Conservation (phyloP, 768 basidiomycete species). For the Lactarius indigo region DNA sequence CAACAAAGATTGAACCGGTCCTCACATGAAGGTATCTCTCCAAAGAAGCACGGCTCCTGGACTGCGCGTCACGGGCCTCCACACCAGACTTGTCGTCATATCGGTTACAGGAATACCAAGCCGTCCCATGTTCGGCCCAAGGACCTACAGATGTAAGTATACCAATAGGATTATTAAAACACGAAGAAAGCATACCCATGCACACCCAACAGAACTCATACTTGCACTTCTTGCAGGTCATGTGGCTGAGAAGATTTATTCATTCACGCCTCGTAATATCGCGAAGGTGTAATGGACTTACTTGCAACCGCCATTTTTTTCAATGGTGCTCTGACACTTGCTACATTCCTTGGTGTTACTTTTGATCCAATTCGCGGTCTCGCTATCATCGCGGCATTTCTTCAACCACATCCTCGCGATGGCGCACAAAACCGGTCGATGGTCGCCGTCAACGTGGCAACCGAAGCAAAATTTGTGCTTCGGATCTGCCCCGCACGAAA, state of each 20-base stretch:
- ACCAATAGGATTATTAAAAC: constrained; percentile 33
- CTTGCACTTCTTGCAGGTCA: constrained; percentile 99
- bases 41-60: constrained; percentile 81
- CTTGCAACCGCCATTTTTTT: constrained; percentile 99
- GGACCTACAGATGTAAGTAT: constrained; percentile 55
- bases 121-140: constrained; percentile 95
- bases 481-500: constrained; percentile 70
- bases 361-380: constrained; percentile 99
- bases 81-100: constrained; percentile 90
- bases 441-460: constrained; percentile 83
- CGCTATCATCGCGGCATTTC: constrained; percentile 96
- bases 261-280: constrained; percentile 17
- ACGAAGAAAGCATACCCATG: constrained; percentile 60
- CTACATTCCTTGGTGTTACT: constrained; percentile 99
- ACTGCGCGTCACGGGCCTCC: constrained; percentile 89
- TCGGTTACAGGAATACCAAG: constrained; percentile 97
- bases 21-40: constrained; percentile 95
- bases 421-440: constrained; percentile 85
- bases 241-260: constrained; percentile 61
- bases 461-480: constrained; percentile 92
- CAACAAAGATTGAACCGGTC: background rate
- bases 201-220: constrained; percentile 99
- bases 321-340: constrained; percentile 95
- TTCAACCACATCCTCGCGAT: constrained; percentile 92
- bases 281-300: constrained; percentile 42